phyloP scores from a whole-genome alignment of 495 filamentous ascomycete species.

The Aspergillus kassunensis region DNA sequence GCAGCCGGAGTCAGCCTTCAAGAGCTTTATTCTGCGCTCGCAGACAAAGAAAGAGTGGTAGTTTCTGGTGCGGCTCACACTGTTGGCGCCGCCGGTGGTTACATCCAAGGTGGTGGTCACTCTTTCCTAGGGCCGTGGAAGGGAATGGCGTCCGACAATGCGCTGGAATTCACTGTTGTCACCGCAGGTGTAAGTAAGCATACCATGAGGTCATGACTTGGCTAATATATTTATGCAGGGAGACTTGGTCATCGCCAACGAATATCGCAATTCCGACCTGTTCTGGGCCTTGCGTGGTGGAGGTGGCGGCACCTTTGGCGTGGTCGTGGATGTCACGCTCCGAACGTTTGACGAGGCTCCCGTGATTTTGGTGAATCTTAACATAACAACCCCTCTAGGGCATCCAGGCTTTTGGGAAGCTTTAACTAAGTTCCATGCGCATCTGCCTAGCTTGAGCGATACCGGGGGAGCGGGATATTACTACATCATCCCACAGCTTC shows the following conservation, averaged over 20 bases:
- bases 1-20: constrained; percentile 50
- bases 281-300: constrained; percentile 54
- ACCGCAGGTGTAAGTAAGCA: constrained; percentile 32
- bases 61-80: constrained; percentile 19
- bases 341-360: constrained; percentile 34
- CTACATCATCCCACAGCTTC: constrained; percentile 24
- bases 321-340: constrained; percentile 45
- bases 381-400: constrained; percentile 20
- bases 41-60: constrained; percentile 14
- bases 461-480: constrained; percentile 37
- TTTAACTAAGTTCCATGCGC: constrained; percentile 27
- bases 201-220: neutral
- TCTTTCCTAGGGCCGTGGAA: constrained; percentile 37
- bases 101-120: constrained; percentile 55
- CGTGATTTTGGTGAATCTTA: constrained; percentile 34
- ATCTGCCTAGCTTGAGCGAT: constrained; percentile 30
- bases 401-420: constrained; percentile 31
- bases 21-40: constrained; percentile 41
- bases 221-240: constrained; percentile 13
- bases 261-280: constrained; percentile 47
- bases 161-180: constrained; percentile 33
- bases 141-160: constrained; percentile 38
- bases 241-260: constrained; percentile 37
- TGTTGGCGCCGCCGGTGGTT: constrained; percentile 42
- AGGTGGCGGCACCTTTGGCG: constrained; percentile 46